Conservation (phyloP, 2,329 filamentous ascomycete genomes). For the Tolypocladium tundrense region DNA sequence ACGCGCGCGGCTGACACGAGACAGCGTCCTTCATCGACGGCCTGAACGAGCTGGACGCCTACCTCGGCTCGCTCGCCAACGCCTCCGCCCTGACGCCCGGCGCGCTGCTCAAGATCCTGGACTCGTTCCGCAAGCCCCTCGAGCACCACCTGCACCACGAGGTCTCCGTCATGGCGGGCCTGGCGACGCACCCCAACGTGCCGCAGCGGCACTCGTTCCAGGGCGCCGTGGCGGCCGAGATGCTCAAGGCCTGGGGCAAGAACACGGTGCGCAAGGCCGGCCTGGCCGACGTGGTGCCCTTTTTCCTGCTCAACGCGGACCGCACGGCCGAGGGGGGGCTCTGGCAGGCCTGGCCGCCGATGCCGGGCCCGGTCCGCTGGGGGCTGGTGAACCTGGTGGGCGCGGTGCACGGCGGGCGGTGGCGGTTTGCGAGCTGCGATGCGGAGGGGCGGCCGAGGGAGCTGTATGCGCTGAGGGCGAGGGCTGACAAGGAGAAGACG, state of each 20-base stretch:
- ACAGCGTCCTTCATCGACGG: conserved; percentile 38
- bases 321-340: conserved; percentile 45
- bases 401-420: conserved; percentile 45
- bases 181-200: conserved; percentile 39
- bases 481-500: neutral
- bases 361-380: conserved; percentile 51
- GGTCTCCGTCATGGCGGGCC: conserved; percentile 38
- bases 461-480: conserved; percentile 35
- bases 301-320: conserved; percentile 56
- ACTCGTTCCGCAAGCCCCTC: conserved; percentile 38
- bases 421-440: conserved; percentile 57
- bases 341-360: conserved; percentile 55
- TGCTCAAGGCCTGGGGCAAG: conserved; percentile 54
- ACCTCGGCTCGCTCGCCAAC: conserved; percentile 32
- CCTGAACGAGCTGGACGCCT: conserved; percentile 39
- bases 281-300: conserved; percentile 49
- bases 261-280: conserved; percentile 52
- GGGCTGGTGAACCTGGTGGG: conserved; percentile 48
- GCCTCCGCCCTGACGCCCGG: conserved; percentile 31
- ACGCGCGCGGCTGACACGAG: neutral
- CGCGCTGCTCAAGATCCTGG: conserved; percentile 39
- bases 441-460: conserved; percentile 39
- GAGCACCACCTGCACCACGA: conserved; percentile 46
- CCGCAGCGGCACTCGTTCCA: conserved; percentile 35
- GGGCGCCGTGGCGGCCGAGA: conserved; percentile 32